A percentile compares a stretch with the other conserved stretches of the same genome.
Conservation (phyloP, 352 stramenopile species). For the Pseudoperonospora humuli region DNA sequence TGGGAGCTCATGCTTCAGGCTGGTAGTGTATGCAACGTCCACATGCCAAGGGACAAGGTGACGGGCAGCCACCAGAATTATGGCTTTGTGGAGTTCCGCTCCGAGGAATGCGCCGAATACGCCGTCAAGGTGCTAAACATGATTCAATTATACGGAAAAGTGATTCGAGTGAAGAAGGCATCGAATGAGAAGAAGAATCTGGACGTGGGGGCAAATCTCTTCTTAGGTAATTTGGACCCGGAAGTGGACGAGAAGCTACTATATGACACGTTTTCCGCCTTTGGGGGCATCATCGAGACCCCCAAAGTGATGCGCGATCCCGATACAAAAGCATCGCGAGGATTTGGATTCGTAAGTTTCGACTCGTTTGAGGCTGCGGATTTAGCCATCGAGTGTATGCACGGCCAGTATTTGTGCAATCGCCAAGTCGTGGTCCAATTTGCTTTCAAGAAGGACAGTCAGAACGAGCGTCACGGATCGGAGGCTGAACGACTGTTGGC, state of each 20-base stretch:
- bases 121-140: slow-evolving; percentile 98
- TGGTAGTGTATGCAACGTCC: slow-evolving; percentile 94
- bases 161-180: slow-evolving; percentile 94
- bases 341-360: slow-evolving; percentile 97
- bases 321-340: slow-evolving; percentile 88
- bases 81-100: slow-evolving; percentile 98
- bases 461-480: slow-evolving; percentile 89
- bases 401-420: slow-evolving; percentile 97
- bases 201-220: slow-evolving; percentile 99
- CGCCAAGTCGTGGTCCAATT: slow-evolving; percentile 97
- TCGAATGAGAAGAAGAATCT: slow-evolving; percentile 92
- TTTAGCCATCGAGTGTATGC: slow-evolving; percentile 99
- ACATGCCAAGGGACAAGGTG: slow-evolving; percentile 99
- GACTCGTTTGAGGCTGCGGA: slow-evolving; percentile 97
- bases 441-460: slow-evolving; percentile 97
- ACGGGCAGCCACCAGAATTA: slow-evolving; percentile 94
- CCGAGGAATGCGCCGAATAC: slow-evolving; percentile 96
- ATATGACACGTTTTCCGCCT: slow-evolving; percentile 98
- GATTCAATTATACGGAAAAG: slow-evolving; percentile 96
- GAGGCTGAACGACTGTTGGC: slow-evolving; percentile 83
- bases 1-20: slow-evolving; percentile 95
- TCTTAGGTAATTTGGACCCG: slow-evolving; percentile 94
- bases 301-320: slow-evolving; percentile 94
- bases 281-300: slow-evolving; percentile 94
- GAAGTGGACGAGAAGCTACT: slow-evolving; percentile 99